phyloP scores from a whole-genome alignment of 768 basidiomycete species.

The Termitomyces sp. region DNA sequence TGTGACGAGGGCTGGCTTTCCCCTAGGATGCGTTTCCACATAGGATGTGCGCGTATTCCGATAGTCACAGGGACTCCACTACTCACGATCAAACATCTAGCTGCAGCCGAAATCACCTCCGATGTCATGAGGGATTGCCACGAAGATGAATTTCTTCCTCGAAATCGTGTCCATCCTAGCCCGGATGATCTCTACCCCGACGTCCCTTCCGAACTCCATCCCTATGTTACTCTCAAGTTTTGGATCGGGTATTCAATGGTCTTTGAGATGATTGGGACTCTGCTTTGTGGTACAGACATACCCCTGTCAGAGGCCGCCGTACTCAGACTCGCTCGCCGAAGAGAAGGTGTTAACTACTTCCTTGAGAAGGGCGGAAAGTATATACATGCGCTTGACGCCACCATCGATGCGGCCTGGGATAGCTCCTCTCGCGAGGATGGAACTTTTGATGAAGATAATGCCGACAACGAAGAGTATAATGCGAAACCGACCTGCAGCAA shows the following conservation, averaged over 20 bases:
- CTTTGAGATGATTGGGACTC: too few relatives aligned
- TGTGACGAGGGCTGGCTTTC: slow-evolving; percentile 3
- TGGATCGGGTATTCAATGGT: too few relatives aligned
- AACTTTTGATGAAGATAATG: not conserved
- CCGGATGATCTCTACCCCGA: too few relatives aligned
- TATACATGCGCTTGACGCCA: not conserved
- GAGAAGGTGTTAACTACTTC: not conserved
- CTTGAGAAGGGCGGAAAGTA: not conserved
- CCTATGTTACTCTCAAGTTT: too few relatives aligned
- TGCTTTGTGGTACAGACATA: too few relatives aligned
- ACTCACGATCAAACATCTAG: not conserved
- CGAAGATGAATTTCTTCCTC: too few relatives aligned
- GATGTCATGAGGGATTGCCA: too few relatives aligned
- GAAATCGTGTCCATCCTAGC: too few relatives aligned
- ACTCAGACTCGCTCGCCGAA: too few relatives aligned
- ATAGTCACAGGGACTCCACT: not conserved
- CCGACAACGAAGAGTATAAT: not conserved
- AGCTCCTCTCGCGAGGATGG: not conserved
- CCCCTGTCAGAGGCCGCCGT: too few relatives aligned
- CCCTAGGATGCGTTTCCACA: not conserved
- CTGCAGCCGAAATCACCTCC: too few relatives aligned
- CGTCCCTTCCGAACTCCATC: too few relatives aligned
- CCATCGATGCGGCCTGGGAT: not conserved
- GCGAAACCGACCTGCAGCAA: not conserved
- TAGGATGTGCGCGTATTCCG: not conserved